Base-by-base conservation (phyloP, 2,329 filamentous ascomycete species). In the Colletotrichum tanaceti region DNA sequence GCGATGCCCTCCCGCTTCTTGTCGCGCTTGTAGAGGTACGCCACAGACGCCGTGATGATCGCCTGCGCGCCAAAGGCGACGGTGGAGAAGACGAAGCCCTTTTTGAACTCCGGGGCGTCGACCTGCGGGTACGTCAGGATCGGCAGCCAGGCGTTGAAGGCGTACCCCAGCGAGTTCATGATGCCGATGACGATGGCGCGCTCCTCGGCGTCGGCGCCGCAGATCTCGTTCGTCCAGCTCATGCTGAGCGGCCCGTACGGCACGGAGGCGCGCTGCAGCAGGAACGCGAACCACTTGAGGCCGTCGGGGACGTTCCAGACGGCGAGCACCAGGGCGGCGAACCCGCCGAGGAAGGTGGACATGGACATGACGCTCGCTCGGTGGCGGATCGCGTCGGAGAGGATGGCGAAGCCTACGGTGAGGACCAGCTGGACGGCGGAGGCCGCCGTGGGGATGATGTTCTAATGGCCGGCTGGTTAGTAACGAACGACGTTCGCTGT, bases 121-220 rank as follows among this genome's bases (percentile, higher is more conserved):
- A 81, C 78, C 0, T 82, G 84, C 0, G 77, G 78, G 71, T 86
- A 89, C 0, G 83, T 81, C 14, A 89, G 73, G 2, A 88, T 72
- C 4, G 82, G 83, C 3, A 84, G 87, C 86, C 86, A 89, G 0
- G 84, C 85, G 84, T 88, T 0, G 84, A 85, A 0, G 82, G 86
- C 73, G 87, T 66, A 70, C 0, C 63, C 63, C 14, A 70, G 7
- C 0, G 63, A 68, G 39, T 70, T 70, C 67, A 70, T 70, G 18
- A 68, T 68, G 5, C 67, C 67, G 2, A 68, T 70, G 4, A 70
- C 67, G 18, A 70, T 70, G 16, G 67, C 63, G 3, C 67, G 52
- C 24, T 70, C 67, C 3, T 70, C 67, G 39, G 63, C 64, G 13
- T 68, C 64, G 5, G 52, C 64, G 3, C 67, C 64, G 46, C 63